Base-by-base conservation (phyloP, 2,329 filamentous ascomycete species). In the Colletotrichum sojae region DNA sequence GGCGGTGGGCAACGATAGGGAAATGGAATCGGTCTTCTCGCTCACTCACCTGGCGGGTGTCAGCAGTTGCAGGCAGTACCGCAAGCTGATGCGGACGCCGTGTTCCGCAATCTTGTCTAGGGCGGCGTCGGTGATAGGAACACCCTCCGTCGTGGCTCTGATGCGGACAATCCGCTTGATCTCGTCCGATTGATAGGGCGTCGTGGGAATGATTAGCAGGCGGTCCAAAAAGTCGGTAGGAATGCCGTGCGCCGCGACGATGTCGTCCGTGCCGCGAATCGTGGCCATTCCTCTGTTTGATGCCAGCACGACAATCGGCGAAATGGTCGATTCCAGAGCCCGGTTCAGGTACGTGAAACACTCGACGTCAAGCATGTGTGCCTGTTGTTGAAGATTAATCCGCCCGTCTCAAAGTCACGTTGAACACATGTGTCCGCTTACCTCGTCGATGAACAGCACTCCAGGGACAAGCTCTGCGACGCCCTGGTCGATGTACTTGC, bases 301-400 rank as follows among this genome's bases (percentile, higher is more conserved):
- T 69, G 96, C 96, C 70, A 99, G 91, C 73, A 99, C 96, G 71
- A 99, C 96, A 77, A 99, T 97, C 67, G 96, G 96, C 2, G 95
- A 95, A 77, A 99, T 97, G 73, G 91, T 89, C 64, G 94, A 95
- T 86, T 99, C 96, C 74, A 99, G 88, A n/a, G 96, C 96, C 78
- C 95, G 93, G 86, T 98, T 98, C 77, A 99, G 91, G 83, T 98
- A 99, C 74, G 96, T 98, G 84, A 98, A 99, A 85, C 95, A 97
- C 85, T 99, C 96, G 75, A 99, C 92, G 81, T 99, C 96, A 75
- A 99, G 94, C 96, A 99, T 99, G 85, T 99, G 95, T 70, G 97
- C 95, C 94, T 97, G 74, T 77, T 69, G 73, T 52, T 51, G 31
- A 69, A 63, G 65, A 61, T 67, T 63, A 71, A 62, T 15, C 60